A percentile compares a stretch with the other conserved stretches of the same genome.
Evolutionary conservation across 225 moss, liverwort and hornwort species (phyloP).

Genomic region (Bryoerythrophyllum caledonicum): DNA sequence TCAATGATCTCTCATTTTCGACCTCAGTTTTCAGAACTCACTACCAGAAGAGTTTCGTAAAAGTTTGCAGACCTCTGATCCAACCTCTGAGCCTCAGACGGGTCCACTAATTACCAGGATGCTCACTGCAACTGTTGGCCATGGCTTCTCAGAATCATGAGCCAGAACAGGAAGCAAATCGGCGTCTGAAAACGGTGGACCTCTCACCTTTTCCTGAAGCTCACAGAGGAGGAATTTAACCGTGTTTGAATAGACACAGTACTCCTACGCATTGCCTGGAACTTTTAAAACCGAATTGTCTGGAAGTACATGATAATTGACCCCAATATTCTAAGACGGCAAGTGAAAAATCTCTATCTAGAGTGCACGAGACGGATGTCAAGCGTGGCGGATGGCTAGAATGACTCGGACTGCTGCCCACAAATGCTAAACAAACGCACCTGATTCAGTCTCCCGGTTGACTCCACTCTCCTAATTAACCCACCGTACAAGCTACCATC

Average conservation of each 20-base stretch:
- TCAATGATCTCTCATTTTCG: constrained; percentile 6
- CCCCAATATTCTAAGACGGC: no score
- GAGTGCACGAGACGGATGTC: constrained; percentile 21
- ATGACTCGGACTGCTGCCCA: constrained; percentile 22
- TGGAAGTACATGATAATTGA: no score
- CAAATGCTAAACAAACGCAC: not conserved
- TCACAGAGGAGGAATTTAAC: not conserved
- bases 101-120: not conserved
- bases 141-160: not conserved
- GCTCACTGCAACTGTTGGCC: not conserved
- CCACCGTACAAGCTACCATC: constrained; percentile 4
- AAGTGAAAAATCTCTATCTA: not conserved
- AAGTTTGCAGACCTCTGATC: not conserved
- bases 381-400: constrained; percentile 28
- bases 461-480: not conserved
- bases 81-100: not conserved
- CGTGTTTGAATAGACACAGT: not conserved
- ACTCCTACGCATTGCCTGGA: not conserved
- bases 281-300: no score
- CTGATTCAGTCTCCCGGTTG: no score
- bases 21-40: not conserved
- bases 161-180: not conserved
- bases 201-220: not conserved
- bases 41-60: not conserved
- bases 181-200: not conserved